phyloP scores from a whole-genome alignment of 208 protist species.

The Crithidia mellificae region DNA sequence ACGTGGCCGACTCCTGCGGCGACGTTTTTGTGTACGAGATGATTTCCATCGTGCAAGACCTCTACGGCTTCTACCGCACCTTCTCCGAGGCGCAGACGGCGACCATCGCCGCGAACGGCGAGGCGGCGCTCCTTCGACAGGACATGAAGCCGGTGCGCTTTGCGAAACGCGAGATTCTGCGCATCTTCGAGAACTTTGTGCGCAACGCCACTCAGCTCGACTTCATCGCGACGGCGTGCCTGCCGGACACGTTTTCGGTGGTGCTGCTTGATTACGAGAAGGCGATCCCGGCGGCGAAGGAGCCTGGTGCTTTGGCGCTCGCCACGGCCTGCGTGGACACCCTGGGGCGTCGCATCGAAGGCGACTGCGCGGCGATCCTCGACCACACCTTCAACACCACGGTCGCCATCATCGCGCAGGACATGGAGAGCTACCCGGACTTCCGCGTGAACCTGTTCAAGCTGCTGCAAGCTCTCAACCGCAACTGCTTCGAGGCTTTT shows the following conservation, averaged over 20 bases:
- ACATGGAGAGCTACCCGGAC: constrained; percentile 97
- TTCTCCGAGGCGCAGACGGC: constrained; percentile 69
- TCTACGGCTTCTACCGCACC: constrained; percentile 95
- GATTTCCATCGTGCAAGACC: constrained; percentile 92
- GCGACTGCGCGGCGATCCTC: constrained; percentile 94
- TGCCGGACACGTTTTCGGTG: constrained; percentile 95
- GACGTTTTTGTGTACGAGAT: constrained; percentile 94
- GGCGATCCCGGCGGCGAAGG: constrained; percentile 83
- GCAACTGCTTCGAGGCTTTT: constrained; percentile 91
- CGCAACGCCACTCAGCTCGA: constrained; percentile 81
- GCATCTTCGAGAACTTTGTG: constrained; percentile 95
- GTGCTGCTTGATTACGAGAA: constrained; percentile 96
- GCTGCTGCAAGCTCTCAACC: constrained; percentile 96
- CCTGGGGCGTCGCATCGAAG: constrained; percentile 69
- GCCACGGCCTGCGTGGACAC: constrained; percentile 91
- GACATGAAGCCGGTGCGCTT: constrained; percentile 83
- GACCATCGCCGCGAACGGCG: constrained; percentile 33
- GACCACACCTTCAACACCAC: constrained; percentile 97
- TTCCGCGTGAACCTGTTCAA: constrained; percentile 98
- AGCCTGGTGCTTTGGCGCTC: constrained; percentile 94
- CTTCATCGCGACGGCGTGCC: constrained; percentile 87
- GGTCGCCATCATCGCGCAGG: constrained; percentile 97
- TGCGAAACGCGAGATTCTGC: constrained; percentile 96
- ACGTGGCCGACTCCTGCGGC: constrained; percentile 88
- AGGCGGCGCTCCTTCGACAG: constrained; percentile 31